Conservation (phyloP, 139 green algal species). For the Chlamydomonas urium region DNA sequence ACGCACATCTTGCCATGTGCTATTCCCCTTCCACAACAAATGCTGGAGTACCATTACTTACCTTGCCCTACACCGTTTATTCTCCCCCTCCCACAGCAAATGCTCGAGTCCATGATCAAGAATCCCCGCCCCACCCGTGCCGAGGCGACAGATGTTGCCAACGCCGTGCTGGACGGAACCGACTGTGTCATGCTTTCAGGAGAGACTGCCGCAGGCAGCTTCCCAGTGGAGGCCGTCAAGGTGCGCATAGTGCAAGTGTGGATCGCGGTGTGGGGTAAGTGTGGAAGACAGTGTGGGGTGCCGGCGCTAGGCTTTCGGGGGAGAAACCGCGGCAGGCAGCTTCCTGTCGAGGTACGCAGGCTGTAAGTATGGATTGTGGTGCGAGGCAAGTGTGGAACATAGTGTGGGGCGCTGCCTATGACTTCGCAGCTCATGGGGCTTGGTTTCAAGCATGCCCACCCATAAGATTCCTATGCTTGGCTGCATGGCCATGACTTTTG, state of each 20-base stretch:
- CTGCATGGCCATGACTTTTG: too few relatives aligned
- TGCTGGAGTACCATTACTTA: too few relatives aligned
- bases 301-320: neutral
- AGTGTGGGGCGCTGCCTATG: too few relatives aligned
- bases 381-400: too few relatives aligned
- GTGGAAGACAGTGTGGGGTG: neutral
- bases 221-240: conserved; percentile 84
- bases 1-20: too few relatives aligned
- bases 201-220: conserved; percentile 90
- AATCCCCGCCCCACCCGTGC: conserved; percentile 90
- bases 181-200: conserved; percentile 97
- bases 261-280: neutral
- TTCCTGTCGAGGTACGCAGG: neutral
- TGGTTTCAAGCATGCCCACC: too few relatives aligned
- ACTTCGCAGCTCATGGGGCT: too few relatives aligned
- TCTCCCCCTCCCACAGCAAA: conserved; percentile 44
- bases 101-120: conserved; percentile 93
- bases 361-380: too few relatives aligned
- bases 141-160: conserved; percentile 94
- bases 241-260: conserved; percentile 18
- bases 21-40: too few relatives aligned
- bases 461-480: too few relatives aligned
- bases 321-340: conserved; percentile 5
- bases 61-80: neutral
- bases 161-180: conserved; percentile 94